These are phyloP conservation scores for Phytopythium sindhum DNA, from an alignment of 352 stramenopile genomes.

Conservation along the genomic window DNA sequence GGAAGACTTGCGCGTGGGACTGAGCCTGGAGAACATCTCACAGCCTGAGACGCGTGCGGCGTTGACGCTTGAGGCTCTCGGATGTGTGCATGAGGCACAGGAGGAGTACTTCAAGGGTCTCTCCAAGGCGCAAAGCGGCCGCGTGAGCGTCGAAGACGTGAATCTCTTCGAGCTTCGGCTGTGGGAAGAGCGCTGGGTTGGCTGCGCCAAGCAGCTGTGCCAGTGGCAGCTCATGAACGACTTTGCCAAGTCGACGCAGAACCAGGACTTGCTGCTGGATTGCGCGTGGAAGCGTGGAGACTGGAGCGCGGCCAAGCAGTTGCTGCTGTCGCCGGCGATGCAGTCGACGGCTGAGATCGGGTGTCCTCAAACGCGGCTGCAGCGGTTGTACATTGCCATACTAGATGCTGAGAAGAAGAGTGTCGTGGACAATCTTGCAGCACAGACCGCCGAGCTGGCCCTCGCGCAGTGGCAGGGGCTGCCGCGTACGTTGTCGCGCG, in stretches of 20 bases:
- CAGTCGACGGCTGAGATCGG: constrained; percentile 59
- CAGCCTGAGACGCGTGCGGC: constrained; percentile 72
- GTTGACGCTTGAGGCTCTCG: constrained; percentile 76
- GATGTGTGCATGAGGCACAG: constrained; percentile 82
- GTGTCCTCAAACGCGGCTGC: constrained; percentile 73
- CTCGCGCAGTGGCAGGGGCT: constrained; percentile 89
- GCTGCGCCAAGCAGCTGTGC: constrained; percentile 88
- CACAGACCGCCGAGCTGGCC: constrained; percentile 77
- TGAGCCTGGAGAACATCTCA: constrained; percentile 74
- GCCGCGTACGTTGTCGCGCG: constrained; percentile 66
- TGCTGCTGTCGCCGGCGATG: constrained; percentile 63
- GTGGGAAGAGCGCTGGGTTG: constrained; percentile 91
- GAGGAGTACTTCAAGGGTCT: constrained; percentile 87
- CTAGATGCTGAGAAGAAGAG: constrained; percentile 75
- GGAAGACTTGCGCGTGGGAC: constrained; percentile 71
- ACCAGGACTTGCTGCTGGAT: constrained; percentile 91
- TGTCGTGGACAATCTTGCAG: constrained; percentile 59
- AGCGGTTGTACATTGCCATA: constrained; percentile 88
- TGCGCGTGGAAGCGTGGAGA: constrained; percentile 91
- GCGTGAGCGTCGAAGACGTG: constrained; percentile 73
- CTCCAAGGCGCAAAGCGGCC: constrained; percentile 68
- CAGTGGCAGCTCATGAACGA: constrained; percentile 93
- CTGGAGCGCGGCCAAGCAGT: constrained; percentile 82
- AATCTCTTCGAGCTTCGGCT: constrained; percentile 84
- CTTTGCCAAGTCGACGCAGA: constrained; percentile 89